Evolutionary conservation across 352 stramenopile genomes (phyloP).

Genomic region (Globisporangium irregulare): DNA sequence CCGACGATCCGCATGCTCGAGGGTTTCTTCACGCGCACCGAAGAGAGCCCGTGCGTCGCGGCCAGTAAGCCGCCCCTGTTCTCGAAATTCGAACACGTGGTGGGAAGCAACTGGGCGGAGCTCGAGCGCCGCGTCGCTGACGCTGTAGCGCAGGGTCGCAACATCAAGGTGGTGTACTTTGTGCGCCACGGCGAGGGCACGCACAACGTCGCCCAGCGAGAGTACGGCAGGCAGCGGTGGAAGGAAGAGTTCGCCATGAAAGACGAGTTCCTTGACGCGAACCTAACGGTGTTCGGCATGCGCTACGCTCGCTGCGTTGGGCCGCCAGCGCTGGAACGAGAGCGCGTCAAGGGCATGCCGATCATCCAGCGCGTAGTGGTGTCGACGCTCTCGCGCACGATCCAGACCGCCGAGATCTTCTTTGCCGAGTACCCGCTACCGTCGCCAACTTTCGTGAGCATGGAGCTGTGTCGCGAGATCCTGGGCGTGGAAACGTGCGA

Average conservation of each 20-base stretch:
- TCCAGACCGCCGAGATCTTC: conserved; percentile 70
- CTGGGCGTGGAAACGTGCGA: conserved; percentile 69
- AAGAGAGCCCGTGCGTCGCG: background rate
- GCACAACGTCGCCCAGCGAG: conserved; percentile 62
- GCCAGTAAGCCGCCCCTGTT: conserved; percentile 23
- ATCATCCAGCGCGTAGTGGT: conserved; percentile 61
- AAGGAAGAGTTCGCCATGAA: conserved; percentile 56
- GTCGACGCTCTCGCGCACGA: conserved; percentile 62
- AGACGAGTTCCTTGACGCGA: conserved; percentile 57
- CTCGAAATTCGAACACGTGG: conserved; percentile 30
- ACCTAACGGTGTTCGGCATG: conserved; percentile 59
- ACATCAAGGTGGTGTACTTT: conserved; percentile 76
- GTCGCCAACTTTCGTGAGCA: conserved; percentile 32
- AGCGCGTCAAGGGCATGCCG: conserved; percentile 55
- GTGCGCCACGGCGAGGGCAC: conserved; percentile 70
- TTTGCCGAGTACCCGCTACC: conserved; percentile 36
- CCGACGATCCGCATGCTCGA: conserved; percentile 20
- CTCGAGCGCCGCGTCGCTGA: conserved; percentile 18
- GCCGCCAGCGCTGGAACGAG: conserved; percentile 23
- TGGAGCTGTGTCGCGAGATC: conserved; percentile 67
- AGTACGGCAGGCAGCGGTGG: conserved; percentile 51
- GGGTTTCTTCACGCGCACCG: conserved; percentile 29
- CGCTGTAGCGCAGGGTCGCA: conserved; percentile 13
- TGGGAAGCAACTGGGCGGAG: conserved; percentile 23
- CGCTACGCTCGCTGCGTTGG: conserved; percentile 48